Evolutionary conservation across 129 eudicot genomes (phyloP).

Genomic region (Ambrosia trifida): DNA sequence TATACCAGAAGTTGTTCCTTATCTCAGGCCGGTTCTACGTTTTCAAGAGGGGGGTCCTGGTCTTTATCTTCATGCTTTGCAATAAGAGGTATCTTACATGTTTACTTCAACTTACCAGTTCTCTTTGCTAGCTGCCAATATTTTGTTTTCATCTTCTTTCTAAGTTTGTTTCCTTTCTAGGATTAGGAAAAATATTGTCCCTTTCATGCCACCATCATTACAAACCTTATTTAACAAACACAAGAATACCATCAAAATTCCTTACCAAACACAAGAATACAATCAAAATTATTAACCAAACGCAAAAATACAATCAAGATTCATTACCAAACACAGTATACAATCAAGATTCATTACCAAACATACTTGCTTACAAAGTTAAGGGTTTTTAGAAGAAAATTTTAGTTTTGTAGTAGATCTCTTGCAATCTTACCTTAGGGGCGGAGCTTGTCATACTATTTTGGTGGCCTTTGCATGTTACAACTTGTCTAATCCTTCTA

Average conservation of each 20-base stretch:
- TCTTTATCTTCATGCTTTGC: neutral
- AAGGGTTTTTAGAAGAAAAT: neutral
- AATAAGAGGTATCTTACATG: conserved; percentile 4
- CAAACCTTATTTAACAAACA: neutral
- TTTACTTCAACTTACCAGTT: neutral
- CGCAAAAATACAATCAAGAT: neutral
- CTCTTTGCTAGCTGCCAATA: neutral
- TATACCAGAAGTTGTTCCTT: no score
- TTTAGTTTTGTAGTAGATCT: no score
- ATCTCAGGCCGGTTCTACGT: neutral
- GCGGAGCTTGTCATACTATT: no score
- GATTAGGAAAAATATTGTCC: neutral
- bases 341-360: neutral
- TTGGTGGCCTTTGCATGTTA: no score
- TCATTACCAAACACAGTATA: neutral
- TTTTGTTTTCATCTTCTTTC: neutral
- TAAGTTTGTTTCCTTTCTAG: no score
- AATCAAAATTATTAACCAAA: neutral
- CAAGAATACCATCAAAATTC: neutral
- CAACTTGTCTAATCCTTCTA: neutral
- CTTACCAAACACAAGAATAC: neutral
- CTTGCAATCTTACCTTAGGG: no score
- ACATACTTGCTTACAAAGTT: neutral
- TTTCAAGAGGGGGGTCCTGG: neutral
- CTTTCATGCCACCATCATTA: neutral